These are phyloP conservation scores for Puccinia polysora DNA, from an alignment of 1,284 basidiomycete species.

Conservation along the genomic window DNA sequence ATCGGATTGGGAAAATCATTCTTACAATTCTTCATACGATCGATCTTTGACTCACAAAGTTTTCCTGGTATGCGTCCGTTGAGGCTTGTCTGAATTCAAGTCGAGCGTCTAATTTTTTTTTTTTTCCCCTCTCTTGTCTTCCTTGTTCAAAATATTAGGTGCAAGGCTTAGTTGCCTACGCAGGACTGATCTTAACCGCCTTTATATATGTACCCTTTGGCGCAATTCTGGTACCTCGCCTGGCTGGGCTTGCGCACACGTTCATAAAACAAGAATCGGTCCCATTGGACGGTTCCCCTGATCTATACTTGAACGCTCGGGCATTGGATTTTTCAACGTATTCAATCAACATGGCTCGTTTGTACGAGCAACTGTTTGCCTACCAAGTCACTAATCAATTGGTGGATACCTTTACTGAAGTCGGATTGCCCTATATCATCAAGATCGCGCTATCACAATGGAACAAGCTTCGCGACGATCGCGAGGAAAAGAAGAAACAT, in stretches of 20 bases:
- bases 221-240: conserved; percentile 47
- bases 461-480: conserved; percentile 7
- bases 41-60: conserved; percentile 83
- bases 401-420: conserved; percentile 73
- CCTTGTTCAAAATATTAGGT: conserved; percentile 61
- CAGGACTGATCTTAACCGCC: conserved; percentile 46
- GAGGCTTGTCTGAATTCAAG: conserved; percentile 60
- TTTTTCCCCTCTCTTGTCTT: conserved; percentile 60
- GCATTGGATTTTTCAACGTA: conserved; percentile 47
- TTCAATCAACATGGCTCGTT: conserved; percentile 59
- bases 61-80: conserved; percentile 56
- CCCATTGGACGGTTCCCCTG: conserved; percentile 47
- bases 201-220: conserved; percentile 54
- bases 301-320: conserved; percentile 49
- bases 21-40: conserved; percentile 69
- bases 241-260: conserved; percentile 8
- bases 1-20: conserved; percentile 87
- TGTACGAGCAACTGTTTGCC: conserved; percentile 90
- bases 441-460: conserved; percentile 54
- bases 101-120: conserved; percentile 74
- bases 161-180: conserved; percentile 41
- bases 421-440: conserved; percentile 74
- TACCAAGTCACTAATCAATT: conserved; percentile 89
- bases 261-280: conserved; percentile 30
- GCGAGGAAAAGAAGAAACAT: conserved; percentile 9